Conservation (phyloP, 2,329 filamentous ascomycete species). For the Hirsutella rhossiliensis region DNA sequence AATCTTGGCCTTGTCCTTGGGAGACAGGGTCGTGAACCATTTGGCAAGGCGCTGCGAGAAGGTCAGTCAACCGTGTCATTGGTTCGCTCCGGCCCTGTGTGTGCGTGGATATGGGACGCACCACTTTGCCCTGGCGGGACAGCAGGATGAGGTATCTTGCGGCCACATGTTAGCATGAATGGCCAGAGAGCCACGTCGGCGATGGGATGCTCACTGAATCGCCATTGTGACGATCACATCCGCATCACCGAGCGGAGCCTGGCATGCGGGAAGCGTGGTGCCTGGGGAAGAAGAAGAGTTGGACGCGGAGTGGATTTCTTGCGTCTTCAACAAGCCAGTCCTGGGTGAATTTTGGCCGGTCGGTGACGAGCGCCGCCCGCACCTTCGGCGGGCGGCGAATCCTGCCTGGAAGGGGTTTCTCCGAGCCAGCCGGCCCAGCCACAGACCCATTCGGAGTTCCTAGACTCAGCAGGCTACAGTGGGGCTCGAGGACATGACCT, state of each 20-base stretch:
- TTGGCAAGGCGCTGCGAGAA: conserved; percentile 76
- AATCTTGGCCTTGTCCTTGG: conserved; percentile 98
- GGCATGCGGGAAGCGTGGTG: conserved; percentile 2
- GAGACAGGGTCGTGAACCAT: conserved; percentile 97
- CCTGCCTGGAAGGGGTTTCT: not conserved
- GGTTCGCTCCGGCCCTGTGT: not conserved
- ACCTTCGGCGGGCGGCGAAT: not conserved
- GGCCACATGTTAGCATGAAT: conserved; percentile 9
- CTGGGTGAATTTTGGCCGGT: conserved; percentile 9
- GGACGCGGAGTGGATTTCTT: not conserved
- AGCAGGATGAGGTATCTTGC: conserved; percentile 90
- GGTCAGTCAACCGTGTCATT: conserved; percentile 3
- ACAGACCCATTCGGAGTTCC: too few species aligned
- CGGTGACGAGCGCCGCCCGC: conserved; percentile 10
- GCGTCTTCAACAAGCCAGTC: not conserved
- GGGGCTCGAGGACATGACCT: too few species aligned
- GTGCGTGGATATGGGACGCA: conserved; percentile 36
- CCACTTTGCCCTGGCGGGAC: conserved; percentile 97
- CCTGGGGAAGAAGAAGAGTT: not conserved
- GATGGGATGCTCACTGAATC: conserved; percentile 26
- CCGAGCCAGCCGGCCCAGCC: not conserved
- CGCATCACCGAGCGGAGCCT: conserved; percentile 8
- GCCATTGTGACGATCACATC: conserved; percentile 23
- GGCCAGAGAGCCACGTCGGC: conserved; percentile 1
- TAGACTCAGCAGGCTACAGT: too few species aligned